phyloP scores from a whole-genome alignment of 2,329 filamentous ascomycete genomes.

The Byssoonygena ceratinophila region DNA sequence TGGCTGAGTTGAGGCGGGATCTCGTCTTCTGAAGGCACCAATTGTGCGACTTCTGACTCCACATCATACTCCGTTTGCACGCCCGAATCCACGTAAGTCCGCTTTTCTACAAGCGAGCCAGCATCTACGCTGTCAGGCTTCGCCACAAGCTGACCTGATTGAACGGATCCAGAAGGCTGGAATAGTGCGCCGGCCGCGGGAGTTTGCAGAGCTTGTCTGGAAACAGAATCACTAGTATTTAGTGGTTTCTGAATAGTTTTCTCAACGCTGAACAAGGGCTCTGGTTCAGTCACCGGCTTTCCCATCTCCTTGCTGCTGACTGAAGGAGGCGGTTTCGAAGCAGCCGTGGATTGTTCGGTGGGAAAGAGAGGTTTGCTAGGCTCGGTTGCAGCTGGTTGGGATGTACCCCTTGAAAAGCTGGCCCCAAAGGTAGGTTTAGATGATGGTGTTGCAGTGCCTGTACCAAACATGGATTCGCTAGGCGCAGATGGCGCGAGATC shows the following conservation, averaged over 20 bases:
- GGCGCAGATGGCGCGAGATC: not conserved
- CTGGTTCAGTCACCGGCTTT: not conserved
- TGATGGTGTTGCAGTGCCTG: not conserved
- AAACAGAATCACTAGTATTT: not conserved
- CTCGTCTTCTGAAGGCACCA: slow-evolving; percentile 8
- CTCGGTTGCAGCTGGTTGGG: not conserved
- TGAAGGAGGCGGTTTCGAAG: not conserved
- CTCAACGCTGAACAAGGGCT: not conserved
- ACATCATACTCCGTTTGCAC: slow-evolving; percentile 12
- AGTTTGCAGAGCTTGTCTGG: not conserved
- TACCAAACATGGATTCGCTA: not conserved
- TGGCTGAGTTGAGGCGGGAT: slow-evolving; percentile 38
- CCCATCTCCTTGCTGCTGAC: not conserved
- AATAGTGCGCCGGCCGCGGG: not conserved
- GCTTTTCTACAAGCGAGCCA: not conserved
- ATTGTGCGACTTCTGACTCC: slow-evolving; percentile 6
- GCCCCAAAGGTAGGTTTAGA: not conserved
- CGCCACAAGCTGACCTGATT: not conserved
- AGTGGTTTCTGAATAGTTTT: not conserved
- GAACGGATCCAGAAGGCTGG: not conserved
- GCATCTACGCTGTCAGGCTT: not conserved
- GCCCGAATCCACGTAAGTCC: slow-evolving; percentile 7
- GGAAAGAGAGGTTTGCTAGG: not conserved
- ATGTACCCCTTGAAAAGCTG: not conserved
- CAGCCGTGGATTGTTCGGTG: not conserved